These are phyloP conservation scores for Pittosporum tobira DNA, from an alignment of 129 eudicot genomes.

Conservation along the genomic window DNA sequence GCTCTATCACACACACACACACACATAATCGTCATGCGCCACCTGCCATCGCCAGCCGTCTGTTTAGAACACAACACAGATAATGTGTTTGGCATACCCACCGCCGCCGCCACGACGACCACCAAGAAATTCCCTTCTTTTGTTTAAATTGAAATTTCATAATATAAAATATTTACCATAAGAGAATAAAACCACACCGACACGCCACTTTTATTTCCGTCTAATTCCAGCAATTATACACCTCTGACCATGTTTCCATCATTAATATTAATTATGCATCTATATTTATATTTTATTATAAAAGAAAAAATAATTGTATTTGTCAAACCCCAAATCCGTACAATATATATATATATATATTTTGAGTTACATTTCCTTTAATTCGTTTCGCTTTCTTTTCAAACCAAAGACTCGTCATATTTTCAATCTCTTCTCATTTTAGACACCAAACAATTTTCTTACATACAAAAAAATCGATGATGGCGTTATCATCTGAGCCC, in stretches of 20 bases:
- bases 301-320: neutral
- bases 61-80: neutral
- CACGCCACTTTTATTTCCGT: no score
- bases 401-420: neutral
- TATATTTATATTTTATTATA: no score
- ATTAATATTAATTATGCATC: no score
- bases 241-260: no score
- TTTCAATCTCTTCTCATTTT: neutral
- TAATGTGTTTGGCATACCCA: slow-evolving; percentile 11
- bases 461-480: slow-evolving; percentile 10
- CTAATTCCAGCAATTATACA: no score
- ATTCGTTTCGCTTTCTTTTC: slow-evolving; percentile 18
- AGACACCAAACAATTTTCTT: neutral
- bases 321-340: neutral
- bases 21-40: neutral
- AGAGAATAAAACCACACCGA: no score
- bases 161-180: no score
- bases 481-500: slow-evolving; percentile 49
- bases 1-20: no score
- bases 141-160: no score
- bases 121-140: neutral
- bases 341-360: no score
- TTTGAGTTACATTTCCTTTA: neutral
- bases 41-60: neutral
- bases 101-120: neutral